Evolutionary conservation across 208 protist genomes (phyloP).

Genomic region (Crithidia thermophila): DNA sequence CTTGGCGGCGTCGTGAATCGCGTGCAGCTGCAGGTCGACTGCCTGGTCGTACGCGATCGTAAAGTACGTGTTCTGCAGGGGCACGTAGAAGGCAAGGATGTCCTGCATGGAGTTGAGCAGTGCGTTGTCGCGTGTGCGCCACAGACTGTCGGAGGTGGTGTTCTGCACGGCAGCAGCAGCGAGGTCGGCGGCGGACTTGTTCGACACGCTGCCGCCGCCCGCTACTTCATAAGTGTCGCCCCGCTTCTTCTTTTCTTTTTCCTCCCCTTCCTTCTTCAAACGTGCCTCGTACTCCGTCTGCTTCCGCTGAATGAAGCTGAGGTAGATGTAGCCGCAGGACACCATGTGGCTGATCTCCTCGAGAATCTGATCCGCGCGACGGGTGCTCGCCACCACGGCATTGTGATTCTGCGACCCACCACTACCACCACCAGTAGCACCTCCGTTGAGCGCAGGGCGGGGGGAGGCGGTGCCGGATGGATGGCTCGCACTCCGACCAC

Average conservation of each 20-base stretch:
- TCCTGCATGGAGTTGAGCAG: slow-evolving; percentile 80
- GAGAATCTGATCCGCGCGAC: slow-evolving; percentile 75
- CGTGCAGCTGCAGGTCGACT: slow-evolving; percentile 61
- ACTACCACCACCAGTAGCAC: neutral
- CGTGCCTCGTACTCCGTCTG: slow-evolving; percentile 42
- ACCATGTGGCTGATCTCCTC: slow-evolving; percentile 89
- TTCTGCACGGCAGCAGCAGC: too few relatives aligned
- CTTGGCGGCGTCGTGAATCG: slow-evolving; percentile 32
- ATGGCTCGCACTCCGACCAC: neutral
- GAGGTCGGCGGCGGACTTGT: neutral
- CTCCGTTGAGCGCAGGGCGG: too few relatives aligned
- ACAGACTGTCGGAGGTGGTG: slow-evolving; percentile 24
- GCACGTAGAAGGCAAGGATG: slow-evolving; percentile 77
- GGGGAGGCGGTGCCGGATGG: neutral
- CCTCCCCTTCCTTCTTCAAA: slow-evolving; percentile 1
- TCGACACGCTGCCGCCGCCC: neutral
- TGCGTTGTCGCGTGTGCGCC: slow-evolving; percentile 36
- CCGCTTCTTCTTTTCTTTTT: neutral
- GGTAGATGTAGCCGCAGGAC: slow-evolving; percentile 86
- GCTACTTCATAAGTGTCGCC: neutral
- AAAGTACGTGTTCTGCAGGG: slow-evolving; percentile 81
- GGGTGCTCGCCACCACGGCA: slow-evolving; percentile 46
- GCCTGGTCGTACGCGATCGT: slow-evolving; percentile 74
- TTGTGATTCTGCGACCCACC: too few relatives aligned
- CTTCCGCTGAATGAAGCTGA: slow-evolving; percentile 65